Evolutionary conservation across 306 rosid genomes (phyloP), one percentile per base, ranked within the genome.

Genomic region (Prosopis cineraria): DNA sequence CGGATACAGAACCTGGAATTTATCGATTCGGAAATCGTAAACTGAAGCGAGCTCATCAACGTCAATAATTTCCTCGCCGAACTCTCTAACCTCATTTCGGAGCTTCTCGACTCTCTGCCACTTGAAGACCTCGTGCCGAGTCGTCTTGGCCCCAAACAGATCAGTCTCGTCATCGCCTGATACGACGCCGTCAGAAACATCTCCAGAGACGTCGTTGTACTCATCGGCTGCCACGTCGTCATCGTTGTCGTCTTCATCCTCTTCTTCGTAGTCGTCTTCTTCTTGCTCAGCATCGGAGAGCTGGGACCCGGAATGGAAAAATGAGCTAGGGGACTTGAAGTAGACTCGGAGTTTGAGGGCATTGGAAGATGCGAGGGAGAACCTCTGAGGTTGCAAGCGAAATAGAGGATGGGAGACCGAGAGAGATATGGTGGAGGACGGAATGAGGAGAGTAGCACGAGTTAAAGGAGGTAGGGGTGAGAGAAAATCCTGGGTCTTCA

Each of bases 91-190:
- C 75, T 95, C 98, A 34, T 78, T 72, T 77, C 84, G 67, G 29
- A 95, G 87, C 87, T 87, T 92, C 83, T 91, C 96, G 5, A 92
- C 97, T 88, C 97, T 88, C 84, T 95, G 92, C 98, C 97, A 95
- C 91, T 88, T 91, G 80, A 84, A 77, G 30, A 85, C 93, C 27
- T 89, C 93, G 16, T 36, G 66, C 0, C 76, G 81, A 75, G 34
- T 27, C 30, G 76, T 72, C 4, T 70, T 82, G 6, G 64, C 80
- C 17, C 40, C 33, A 17, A 85, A 30, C 63, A 43, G 36, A 1
- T 87, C 92, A 12, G 37, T 78, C 36, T 87, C 97, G 0, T 90
- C 87, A 29, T 88, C 91, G 82, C 87, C 88, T 22, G 80, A 82
- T 30, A 81, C 89, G 73, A 77, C 50, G 30, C 77, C 91, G 45